Evolutionary conservation across 2,329 filamentous ascomycete genomes (phyloP), one percentile per base, ranked within the genome.

Genomic region (Phoma sp.): DNA sequence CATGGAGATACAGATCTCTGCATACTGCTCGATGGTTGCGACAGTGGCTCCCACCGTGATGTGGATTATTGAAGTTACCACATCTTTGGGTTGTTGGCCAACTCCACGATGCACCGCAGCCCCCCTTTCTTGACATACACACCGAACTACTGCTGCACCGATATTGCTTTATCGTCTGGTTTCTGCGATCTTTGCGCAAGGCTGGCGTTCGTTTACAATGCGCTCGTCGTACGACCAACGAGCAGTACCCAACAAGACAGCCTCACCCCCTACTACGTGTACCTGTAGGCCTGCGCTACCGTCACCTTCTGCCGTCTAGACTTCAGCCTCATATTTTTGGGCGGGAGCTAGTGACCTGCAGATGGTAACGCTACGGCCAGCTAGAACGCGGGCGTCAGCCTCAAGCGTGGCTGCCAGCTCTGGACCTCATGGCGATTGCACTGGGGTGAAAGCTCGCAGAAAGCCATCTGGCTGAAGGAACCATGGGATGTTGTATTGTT

Each of bases 301-400:
- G 36, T 40, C 27, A 47, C 36, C 11, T 33, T 45, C 39, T 38
- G 39, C 32, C 44, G 36, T 59, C 55, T 57, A 57, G 58, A 53
- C 54, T 48, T 38, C 44, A 51, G 51, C 52, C 42, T 48, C 41
- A 47, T 35, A 25, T 43, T 36, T 24, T 35, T 29, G 18, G 47
- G 45, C 53, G 55, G 55, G 45, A 60, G 47, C 57, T 62, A 62
- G 55, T 58, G 52, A 48, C 48, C 37, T 58, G 55, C 60, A 58
- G 56, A 43, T 40, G 43, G 45, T 30, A 25, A 35, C 57, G 49
- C 57, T 48, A 61, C 43, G 46, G 54, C 53, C 49, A 44, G 35
- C 50, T 41, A 49, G 29, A 33, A 29, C 33, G 22, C 43, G 43
- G 50, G 41, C 38, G 25, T 37, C 50, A 53, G 50, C 50, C 43